Conservation (phyloP, 2,329 filamentous ascomycete species). For the Microdochium bolleyi region DNA sequence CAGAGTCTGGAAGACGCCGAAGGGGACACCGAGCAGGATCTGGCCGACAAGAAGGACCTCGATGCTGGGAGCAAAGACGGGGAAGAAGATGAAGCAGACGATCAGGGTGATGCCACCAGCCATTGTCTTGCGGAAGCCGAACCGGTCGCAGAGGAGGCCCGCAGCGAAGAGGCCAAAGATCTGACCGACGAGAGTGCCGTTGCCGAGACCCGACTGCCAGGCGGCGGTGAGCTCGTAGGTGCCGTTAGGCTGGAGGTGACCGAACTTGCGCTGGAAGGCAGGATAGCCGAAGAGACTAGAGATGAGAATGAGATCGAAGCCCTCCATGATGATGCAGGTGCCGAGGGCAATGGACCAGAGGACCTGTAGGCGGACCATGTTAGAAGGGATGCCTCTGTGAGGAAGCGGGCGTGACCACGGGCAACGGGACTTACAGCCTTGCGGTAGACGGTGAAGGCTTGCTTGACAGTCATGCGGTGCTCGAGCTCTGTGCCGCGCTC, state of each 20-base stretch:
- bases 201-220: slow-evolving; percentile 30
- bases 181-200: slow-evolving; percentile 19
- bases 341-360: slow-evolving; percentile 12
- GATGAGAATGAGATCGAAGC: slow-evolving; percentile 23
- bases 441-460: background rate
- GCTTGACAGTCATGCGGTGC: slow-evolving; percentile 16
- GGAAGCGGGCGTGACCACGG: no score
- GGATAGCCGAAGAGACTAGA: slow-evolving; percentile 22
- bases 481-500: slow-evolving; percentile 30
- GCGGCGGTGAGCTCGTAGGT: slow-evolving; percentile 26
- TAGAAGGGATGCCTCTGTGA: no score
- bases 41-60: slow-evolving; percentile 21
- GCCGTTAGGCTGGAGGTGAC: slow-evolving; percentile 11
- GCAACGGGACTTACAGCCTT: background rate
- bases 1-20: slow-evolving; percentile 24
- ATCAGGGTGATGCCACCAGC: slow-evolving; percentile 20
- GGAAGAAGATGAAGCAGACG: slow-evolving; percentile 26
- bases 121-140: slow-evolving; percentile 25
- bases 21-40: slow-evolving; percentile 26
- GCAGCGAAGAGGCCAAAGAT: slow-evolving; percentile 31
- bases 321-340: slow-evolving; percentile 17
- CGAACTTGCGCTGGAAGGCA: slow-evolving; percentile 18
- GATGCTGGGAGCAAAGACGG: slow-evolving; percentile 23
- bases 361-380: background rate
- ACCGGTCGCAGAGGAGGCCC: slow-evolving; percentile 26